Base-by-base conservation (phyloP, 164 flowering plant genomes). In the Stephania japonica region DNA sequence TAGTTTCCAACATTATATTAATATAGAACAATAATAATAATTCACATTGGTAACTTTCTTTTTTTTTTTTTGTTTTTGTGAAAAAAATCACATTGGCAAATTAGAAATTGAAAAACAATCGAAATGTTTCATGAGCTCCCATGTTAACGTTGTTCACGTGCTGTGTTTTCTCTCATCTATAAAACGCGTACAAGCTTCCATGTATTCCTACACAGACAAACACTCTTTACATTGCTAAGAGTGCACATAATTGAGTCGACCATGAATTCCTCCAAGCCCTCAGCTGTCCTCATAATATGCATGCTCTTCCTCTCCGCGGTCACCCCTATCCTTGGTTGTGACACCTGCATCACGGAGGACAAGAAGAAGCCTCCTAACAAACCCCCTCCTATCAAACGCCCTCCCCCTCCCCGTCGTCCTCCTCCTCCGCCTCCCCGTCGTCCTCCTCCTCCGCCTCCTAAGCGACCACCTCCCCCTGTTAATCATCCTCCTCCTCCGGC, bases 261-360 rank as follows among this genome's bases (percentile, higher is more conserved):
- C 42, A 87, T 85, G 88, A 84, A 78, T 19, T 75, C 86, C 75
- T 64, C 82, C 10, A 89, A 85, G 78, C 13, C 77, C 65, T 78
- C 85, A 59, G 85, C 90, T 66, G 77, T 87, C 64, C 79, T 83
- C 67, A 73, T 90, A 75, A 78, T 90, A 70, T 80, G 32, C 82
- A 81, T 86, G 83, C 79, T 90, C 68, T 84, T 85, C 83, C 68
- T 83, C 42, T 88, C 90, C 75, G 77, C 86, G 13, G 78, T 80
- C 71, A 59, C 86, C 42, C 89, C 89, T 27, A 83, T 82, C 47
- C 81, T 85, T 24, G 88, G 82, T 14, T 86, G 89, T 63, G 82
- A 81, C 24, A 42, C 68, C 68, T 86, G 89, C 47, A 32, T 79
- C 70, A 75, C 76, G 47, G 81, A 73, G 9, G 83, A 70, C 21